Conservation (phyloP, 2,329 filamentous ascomycete genomes). For the Helminthosporium solani region DNA sequence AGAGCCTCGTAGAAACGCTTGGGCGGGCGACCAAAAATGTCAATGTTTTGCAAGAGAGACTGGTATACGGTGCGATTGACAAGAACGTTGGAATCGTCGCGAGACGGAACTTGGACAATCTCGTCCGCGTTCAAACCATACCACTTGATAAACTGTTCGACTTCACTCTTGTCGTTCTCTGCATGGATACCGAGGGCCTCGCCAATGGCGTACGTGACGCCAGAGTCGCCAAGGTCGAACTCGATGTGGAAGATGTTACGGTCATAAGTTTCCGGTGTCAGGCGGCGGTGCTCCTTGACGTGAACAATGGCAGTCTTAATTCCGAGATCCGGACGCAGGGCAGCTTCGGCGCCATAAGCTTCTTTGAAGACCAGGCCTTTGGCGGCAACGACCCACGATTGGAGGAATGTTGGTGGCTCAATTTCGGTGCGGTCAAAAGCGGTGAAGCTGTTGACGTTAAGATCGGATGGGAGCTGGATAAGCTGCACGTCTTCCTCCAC, state of each 20-base stretch:
- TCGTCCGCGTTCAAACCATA: constrained; percentile 83
- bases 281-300: constrained; percentile 91
- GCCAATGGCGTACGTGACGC: constrained; percentile 93
- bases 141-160: constrained; percentile 82
- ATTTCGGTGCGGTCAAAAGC: constrained; percentile 73
- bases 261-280: constrained; percentile 86
- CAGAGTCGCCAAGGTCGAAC: constrained; percentile 89
- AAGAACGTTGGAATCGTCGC: constrained; percentile 70
- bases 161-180: constrained; percentile 80
- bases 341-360: constrained; percentile 73
- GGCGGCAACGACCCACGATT: constrained; percentile 79
- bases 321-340: constrained; percentile 79
- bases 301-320: constrained; percentile 84
- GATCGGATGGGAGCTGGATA: constrained; percentile 59
- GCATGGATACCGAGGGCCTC: constrained; percentile 96
- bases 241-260: constrained; percentile 99
- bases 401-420: constrained; percentile 66
- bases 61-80: constrained; percentile 94
- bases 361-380: constrained; percentile 94
- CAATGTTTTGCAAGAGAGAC: constrained; percentile 84
- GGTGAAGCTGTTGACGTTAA: constrained; percentile 79
- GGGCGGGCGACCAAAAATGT: constrained; percentile 93
- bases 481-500: constrained; percentile 59
- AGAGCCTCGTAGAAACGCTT: constrained; percentile 97
- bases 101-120: constrained; percentile 86